phyloP scores from a whole-genome alignment of 129 eudicot species.

The Logfia minima region DNA sequence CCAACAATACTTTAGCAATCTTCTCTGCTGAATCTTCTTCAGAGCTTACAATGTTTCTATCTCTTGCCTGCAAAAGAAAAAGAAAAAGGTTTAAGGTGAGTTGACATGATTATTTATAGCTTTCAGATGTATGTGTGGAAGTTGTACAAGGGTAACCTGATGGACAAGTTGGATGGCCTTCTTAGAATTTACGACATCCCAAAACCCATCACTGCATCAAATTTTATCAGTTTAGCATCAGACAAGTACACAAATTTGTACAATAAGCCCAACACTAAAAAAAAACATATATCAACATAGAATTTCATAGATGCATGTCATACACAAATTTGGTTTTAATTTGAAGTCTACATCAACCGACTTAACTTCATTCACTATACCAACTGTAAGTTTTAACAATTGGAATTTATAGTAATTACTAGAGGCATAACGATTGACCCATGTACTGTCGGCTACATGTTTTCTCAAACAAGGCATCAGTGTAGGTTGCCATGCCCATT shows the following conservation, averaged over 20 bases:
- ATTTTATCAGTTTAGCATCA: slow-evolving; percentile 8
- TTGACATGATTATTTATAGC: neutral
- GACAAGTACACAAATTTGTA: neutral
- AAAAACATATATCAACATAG: neutral
- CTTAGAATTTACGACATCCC: slow-evolving; percentile 85
- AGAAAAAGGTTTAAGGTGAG: neutral
- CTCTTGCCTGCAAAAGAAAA: slow-evolving; percentile 49
- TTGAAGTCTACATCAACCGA: neutral
- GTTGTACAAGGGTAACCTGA: slow-evolving; percentile 49
- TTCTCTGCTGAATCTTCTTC: slow-evolving; percentile 56
- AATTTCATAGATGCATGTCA: neutral
- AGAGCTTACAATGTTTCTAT: slow-evolving; percentile 25
- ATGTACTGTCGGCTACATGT: neutral
- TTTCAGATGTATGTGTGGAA: neutral
- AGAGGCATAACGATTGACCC: neutral
- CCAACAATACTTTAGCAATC: slow-evolving; percentile 70
- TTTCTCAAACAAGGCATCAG: neutral
- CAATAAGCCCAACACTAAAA: neutral
- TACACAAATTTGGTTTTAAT: neutral
- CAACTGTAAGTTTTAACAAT: neutral
- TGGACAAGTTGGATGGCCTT: slow-evolving; percentile 86
- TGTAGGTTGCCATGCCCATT: neutral
- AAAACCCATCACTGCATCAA: slow-evolving; percentile 85
- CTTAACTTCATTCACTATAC: neutral
- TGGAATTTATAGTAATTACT: too few relatives aligned